Percentiles rank a stretch among this genome's conserved stretches.
phyloP scores from a whole-genome alignment of 257 asterid genomes.

The Echites panduratus region DNA sequence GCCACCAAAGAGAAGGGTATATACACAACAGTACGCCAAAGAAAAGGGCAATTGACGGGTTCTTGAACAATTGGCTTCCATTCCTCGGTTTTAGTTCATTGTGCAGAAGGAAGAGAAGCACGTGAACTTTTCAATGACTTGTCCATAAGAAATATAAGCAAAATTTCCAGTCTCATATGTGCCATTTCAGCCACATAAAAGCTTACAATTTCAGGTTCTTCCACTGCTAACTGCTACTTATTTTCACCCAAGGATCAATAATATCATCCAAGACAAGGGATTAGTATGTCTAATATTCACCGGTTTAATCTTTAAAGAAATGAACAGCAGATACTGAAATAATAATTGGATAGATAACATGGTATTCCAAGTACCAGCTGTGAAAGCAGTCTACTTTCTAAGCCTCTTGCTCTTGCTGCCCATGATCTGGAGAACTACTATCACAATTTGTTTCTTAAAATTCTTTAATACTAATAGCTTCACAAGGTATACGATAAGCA shows the following conservation, averaged over 20 bases:
- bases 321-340: neutral
- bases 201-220: neutral
- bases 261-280: neutral
- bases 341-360: neutral
- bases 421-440: neutral
- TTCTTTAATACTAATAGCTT: slow-evolving; percentile 52
- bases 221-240: neutral
- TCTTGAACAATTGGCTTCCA: too few relatives aligned
- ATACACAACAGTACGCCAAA: too few relatives aligned
- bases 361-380: neutral
- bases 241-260: neutral
- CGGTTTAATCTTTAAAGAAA: neutral
- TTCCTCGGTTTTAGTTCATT: too few relatives aligned
- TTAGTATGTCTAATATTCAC: neutral
- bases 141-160: too few relatives aligned
- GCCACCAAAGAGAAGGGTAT: too few relatives aligned
- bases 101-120: too few relatives aligned
- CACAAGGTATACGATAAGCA: slow-evolving; percentile 51
- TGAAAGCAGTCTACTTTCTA: too few relatives aligned
- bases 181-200: neutral
- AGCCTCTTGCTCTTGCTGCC: neutral
- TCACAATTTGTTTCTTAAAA: slow-evolving; percentile 31
- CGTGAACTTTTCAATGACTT: too few relatives aligned
- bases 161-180: neutral
- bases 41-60: neutral